Percentiles rank a stretch among this genome's conserved stretches.
These are phyloP conservation scores for Hypoxylon intermedium DNA, from an alignment of 495 filamentous ascomycete species.

Conservation along the genomic window DNA sequence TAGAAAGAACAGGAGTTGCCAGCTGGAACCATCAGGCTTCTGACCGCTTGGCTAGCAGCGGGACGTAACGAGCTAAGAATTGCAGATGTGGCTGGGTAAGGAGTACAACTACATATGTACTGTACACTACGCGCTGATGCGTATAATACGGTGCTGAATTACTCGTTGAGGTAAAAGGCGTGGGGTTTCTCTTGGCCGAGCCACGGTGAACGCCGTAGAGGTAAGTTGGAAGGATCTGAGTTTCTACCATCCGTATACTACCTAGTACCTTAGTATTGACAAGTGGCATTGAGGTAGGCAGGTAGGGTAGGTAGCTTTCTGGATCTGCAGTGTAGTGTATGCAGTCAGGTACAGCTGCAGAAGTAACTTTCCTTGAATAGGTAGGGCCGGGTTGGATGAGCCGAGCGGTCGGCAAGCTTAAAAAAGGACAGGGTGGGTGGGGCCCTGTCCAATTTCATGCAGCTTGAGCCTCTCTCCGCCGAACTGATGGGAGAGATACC, in stretches of 20 bases:
- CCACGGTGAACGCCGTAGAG: neutral
- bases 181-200: conserved; percentile 6
- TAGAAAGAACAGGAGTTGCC: conserved; percentile 5
- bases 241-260: neutral
- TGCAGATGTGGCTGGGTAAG: neutral
- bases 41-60: neutral
- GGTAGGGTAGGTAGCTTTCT: neutral
- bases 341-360: conserved; percentile 35
- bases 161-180: conserved; percentile 13
- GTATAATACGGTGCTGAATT: no score
- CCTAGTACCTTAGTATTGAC: no score
- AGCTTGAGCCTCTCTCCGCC: conserved; percentile 37
- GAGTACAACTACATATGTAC: conserved; percentile 21
- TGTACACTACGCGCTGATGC: no score
- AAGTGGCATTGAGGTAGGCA: conserved; percentile 4
- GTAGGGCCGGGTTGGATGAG: conserved; percentile 37
- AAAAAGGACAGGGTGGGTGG: conserved; percentile 35
- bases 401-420: conserved; percentile 39
- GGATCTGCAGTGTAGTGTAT: neutral
- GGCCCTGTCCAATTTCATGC: conserved; percentile 39
- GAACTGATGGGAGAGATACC: conserved; percentile 25
- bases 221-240: neutral
- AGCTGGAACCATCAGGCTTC: neutral
- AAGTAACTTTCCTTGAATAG: conserved; percentile 31
- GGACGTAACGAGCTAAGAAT: conserved; percentile 19